Conservation (phyloP, 148 eudicot species). For the Selenicereus undatus region DNA sequence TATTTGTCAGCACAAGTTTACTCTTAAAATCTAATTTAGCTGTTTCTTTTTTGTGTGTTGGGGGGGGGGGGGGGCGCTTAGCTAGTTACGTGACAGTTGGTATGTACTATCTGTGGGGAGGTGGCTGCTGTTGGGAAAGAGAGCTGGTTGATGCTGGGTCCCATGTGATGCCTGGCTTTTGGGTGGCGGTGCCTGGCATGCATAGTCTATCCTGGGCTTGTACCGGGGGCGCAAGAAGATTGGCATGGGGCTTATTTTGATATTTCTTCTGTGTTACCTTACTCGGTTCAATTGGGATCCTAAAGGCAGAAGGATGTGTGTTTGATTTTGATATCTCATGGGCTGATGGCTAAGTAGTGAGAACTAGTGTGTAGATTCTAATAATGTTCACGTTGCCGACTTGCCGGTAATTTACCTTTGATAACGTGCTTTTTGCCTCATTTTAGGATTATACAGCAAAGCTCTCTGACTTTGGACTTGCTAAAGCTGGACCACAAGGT, state of each 20-base stretch:
- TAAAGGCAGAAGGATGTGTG: too few relatives aligned
- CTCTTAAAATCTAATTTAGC: background rate
- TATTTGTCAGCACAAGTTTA: background rate
- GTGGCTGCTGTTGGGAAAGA: background rate
- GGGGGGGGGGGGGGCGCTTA: too few relatives aligned
- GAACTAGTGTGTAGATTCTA: background rate
- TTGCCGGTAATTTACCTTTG: background rate
- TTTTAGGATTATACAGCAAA: conserved; percentile 82
- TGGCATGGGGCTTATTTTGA: background rate
- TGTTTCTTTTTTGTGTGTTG: background rate
- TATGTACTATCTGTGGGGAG: background rate
- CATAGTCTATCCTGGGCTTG: background rate
- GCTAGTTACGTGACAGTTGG: background rate
- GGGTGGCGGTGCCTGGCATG: background rate
- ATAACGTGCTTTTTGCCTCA: background rate
- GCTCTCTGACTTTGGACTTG: conserved; percentile 95
- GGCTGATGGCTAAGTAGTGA: background rate
- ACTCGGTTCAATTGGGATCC: too few relatives aligned
- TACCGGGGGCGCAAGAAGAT: background rate
- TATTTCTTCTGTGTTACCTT: background rate
- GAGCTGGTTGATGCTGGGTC: background rate
- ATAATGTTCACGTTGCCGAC: background rate
- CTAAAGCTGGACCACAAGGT: conserved; percentile 97
- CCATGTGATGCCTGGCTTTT: background rate
- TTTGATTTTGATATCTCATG: background rate